Evolutionary conservation across 306 rosid species (phyloP).

Genomic region (Vigna reflexopilosa): DNA sequence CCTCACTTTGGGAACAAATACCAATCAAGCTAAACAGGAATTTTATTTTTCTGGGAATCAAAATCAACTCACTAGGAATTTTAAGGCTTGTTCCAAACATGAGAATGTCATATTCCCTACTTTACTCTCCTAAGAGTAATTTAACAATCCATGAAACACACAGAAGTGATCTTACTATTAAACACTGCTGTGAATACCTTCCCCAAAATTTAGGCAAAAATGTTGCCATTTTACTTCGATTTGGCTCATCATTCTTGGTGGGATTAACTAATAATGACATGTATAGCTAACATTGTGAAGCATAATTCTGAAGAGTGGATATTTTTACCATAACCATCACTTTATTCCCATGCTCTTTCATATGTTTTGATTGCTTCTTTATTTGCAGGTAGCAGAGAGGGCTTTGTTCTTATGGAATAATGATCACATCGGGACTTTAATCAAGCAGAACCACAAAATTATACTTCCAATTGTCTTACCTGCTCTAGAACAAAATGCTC

Average conservation of each 20-base stretch:
- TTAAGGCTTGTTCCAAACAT: neutral
- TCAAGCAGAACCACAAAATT: conserved; percentile 76
- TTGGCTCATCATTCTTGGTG: conserved; percentile 13
- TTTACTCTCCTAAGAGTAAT: neutral
- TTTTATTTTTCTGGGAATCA: neutral
- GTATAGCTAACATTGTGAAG: neutral
- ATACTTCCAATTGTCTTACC: conserved; percentile 91
- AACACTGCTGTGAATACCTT: neutral
- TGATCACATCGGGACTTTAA: conserved; percentile 77
- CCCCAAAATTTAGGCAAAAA: neutral
- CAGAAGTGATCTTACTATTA: neutral
- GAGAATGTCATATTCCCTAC: neutral
- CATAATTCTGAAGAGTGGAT: conserved; percentile 28
- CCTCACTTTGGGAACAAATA: neutral
- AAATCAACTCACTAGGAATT: neutral
- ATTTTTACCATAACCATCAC: neutral
- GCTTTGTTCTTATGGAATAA: conserved; percentile 97
- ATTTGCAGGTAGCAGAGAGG: conserved; percentile 93
- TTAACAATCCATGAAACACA: conserved; percentile 2
- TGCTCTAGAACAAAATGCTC: conserved; percentile 75
- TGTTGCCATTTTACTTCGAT: neutral
- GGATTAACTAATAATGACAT: neutral
- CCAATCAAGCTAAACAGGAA: neutral
- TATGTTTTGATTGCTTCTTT: conserved; percentile 33
- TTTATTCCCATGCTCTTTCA: neutral